Evolutionary conservation across 306 rosid genomes (phyloP).

Genomic region (Trichosanthes truncata): DNA sequence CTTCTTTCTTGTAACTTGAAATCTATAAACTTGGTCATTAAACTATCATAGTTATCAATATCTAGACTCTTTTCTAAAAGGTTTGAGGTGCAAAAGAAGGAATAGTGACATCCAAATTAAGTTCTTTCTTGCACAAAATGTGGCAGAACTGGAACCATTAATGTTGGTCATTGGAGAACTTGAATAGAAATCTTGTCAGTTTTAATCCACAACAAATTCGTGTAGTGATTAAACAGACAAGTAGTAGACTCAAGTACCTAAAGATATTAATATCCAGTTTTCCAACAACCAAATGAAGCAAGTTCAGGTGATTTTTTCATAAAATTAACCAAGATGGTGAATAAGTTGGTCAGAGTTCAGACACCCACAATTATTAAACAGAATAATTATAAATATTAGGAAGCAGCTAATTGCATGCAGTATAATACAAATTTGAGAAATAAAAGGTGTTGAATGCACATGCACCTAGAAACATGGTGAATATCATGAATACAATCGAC

Average conservation of each 20-base stretch:
- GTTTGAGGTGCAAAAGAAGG: background rate
- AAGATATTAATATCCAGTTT: background rate
- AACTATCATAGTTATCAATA: too few species aligned
- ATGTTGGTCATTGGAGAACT: background rate
- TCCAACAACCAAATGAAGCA: background rate
- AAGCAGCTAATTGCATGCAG: background rate
- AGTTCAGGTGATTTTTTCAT: background rate
- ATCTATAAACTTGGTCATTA: too few species aligned
- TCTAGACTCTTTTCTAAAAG: too few species aligned
- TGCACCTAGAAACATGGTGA: background rate
- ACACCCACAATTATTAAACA: background rate
- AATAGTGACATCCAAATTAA: background rate
- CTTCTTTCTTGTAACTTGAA: too few species aligned
- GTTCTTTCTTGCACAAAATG: background rate
- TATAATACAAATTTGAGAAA: background rate
- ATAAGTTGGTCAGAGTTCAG: background rate
- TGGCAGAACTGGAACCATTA: background rate
- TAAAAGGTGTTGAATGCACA: background rate
- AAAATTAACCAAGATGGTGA: background rate
- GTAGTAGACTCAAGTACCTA: background rate
- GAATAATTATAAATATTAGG: background rate
- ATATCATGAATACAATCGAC: background rate
- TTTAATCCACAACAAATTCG: background rate
- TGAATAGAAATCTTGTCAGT: background rate
- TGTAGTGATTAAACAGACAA: background rate